Percentiles rank a stretch among this genome's conserved stretches.
Evolutionary conservation across 305 asterid genomes (phyloP).

Genomic region (Fraxinus sp.): DNA sequence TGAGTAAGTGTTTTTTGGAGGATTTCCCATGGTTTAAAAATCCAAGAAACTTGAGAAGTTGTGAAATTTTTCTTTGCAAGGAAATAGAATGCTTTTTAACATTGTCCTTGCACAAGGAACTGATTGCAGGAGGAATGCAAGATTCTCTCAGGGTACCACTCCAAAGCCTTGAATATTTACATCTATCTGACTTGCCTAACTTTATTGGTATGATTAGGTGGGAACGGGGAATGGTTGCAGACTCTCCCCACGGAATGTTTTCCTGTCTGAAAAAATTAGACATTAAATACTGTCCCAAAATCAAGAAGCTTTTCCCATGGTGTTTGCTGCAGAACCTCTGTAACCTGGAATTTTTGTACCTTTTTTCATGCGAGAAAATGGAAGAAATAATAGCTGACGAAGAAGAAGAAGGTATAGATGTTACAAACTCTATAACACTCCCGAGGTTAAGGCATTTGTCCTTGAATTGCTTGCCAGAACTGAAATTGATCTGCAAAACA

Average conservation of each 20-base stretch:
- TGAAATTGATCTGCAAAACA: not conserved
- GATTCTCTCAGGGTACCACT: not conserved
- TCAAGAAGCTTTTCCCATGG: not conserved
- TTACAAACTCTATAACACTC: not conserved
- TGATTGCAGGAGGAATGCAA: not conserved
- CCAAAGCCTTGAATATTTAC: not conserved
- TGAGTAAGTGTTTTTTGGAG: not conserved
- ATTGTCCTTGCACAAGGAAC: not conserved
- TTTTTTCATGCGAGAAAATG: not conserved
- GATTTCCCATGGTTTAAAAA: not conserved
- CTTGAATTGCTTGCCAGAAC: not conserved
- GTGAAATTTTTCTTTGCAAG: not conserved
- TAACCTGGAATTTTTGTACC: not conserved
- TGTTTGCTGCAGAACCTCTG: conserved; percentile 8
- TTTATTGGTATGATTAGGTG: not conserved
- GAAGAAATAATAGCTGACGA: not conserved
- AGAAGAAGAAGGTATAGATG: not conserved
- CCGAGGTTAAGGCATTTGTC: conserved; percentile 19
- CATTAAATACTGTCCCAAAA: not conserved
- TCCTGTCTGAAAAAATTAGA: not conserved
- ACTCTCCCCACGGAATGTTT: not conserved
- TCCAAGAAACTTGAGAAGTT: not conserved
- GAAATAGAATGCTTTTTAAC: conserved; percentile 1
- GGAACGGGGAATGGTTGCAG: not conserved
- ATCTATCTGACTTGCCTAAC: not conserved